These are phyloP conservation scores for Arthrobotrys megalospora DNA, from an alignment of 2,329 filamentous ascomycete species.

Conservation along the genomic window DNA sequence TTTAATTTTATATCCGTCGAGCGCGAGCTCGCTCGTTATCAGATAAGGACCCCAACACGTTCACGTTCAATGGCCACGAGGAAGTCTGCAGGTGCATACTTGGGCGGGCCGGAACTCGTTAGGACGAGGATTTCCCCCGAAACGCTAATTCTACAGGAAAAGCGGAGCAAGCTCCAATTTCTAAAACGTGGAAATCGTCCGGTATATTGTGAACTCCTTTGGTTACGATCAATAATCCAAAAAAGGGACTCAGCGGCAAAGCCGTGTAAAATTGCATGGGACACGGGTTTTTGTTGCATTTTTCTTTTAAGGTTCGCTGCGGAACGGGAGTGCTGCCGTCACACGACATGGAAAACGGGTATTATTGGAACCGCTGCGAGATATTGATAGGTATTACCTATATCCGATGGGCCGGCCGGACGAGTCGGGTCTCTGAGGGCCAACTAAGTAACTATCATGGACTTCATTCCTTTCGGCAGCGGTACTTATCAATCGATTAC, in stretches of 20 bases:
- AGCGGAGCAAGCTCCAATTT: neutral
- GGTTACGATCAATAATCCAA: conserved; percentile 1
- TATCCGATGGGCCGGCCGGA: conserved; percentile 22
- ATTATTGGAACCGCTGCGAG: conserved; percentile 21
- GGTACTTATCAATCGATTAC: conserved; percentile 41
- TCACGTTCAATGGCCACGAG: conserved; percentile 21
- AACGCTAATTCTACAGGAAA: neutral
- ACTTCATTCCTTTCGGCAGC: neutral
- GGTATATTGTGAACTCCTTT: conserved; percentile 19
- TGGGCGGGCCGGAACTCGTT: neutral
- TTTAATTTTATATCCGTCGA: neutral
- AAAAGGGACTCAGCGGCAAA: conserved; percentile 5
- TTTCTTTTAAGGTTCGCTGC: conserved; percentile 38
- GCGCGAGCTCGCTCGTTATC: conserved; percentile 14
- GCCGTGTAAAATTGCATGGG: conserved; percentile 8
- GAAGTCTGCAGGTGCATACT: conserved; percentile 1
- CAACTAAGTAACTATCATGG: neutral
- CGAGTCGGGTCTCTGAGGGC: neutral
- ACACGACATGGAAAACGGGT: conserved; percentile 21
- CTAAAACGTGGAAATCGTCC: conserved; percentile 22
- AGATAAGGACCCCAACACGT: neutral
- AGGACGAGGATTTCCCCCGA: neutral
- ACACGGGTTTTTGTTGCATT: conserved; percentile 39
- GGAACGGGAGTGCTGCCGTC: conserved; percentile 27
- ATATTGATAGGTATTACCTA: conserved; percentile 4